Conservation (phyloP, 2,329 filamentous ascomycete genomes). For the Aspergillus versicolor region DNA sequence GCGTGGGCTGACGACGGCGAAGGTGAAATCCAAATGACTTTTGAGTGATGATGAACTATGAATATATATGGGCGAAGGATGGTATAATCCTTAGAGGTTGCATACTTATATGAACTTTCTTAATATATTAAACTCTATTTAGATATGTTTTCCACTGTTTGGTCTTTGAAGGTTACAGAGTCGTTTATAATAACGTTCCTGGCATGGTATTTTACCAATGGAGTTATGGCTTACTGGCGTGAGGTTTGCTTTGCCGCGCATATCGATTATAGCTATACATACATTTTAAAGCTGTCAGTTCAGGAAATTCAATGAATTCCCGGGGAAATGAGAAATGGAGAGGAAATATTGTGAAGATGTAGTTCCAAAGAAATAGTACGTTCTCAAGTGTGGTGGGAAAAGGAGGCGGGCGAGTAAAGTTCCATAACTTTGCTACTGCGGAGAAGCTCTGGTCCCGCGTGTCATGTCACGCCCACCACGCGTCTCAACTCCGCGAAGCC, state of each 20-base stretch:
- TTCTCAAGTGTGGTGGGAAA: background rate
- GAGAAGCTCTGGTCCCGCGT: slow-evolving; percentile 1
- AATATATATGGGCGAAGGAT: slow-evolving; percentile 13
- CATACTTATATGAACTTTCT: background rate
- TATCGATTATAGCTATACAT: background rate
- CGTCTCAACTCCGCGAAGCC: background rate
- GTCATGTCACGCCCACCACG: background rate
- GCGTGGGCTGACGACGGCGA: slow-evolving; percentile 74
- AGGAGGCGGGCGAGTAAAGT: background rate
- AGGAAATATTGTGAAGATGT: background rate
- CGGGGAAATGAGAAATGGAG: background rate
- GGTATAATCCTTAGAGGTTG: background rate
- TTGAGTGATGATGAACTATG: slow-evolving; percentile 57
- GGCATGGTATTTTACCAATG: background rate
- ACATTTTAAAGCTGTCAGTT: background rate
- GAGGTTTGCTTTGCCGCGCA: background rate
- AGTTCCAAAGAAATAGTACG: no score
- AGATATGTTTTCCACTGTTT: background rate
- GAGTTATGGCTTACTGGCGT: background rate
- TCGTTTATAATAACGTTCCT: background rate
- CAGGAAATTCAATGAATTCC: background rate
- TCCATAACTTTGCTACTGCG: background rate
- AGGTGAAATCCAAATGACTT: slow-evolving; percentile 77
- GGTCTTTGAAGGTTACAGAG: background rate
- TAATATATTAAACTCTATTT: background rate